A percentile compares a stretch with the other conserved stretches of the same genome.
phyloP scores from a whole-genome alignment of 164 flowering plant genomes.

The Warburgia ugandensis region DNA sequence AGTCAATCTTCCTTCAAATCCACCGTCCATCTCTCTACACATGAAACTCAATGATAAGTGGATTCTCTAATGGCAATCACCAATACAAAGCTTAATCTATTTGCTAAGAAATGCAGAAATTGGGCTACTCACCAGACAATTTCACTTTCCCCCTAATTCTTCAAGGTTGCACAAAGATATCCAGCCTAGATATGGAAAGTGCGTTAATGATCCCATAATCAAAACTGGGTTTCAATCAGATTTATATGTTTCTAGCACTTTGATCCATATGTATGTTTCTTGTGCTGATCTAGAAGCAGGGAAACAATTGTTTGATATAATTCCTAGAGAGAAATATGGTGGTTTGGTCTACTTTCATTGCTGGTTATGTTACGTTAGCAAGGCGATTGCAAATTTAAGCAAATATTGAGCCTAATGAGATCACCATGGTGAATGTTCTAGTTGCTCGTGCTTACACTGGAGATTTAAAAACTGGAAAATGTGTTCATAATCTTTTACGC shows the following conservation, averaged over 20 bases:
- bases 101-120: constrained; percentile 19
- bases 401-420: constrained; percentile 23
- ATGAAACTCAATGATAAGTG: constrained; percentile 27
- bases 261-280: constrained; percentile 17
- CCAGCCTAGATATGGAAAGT: constrained; percentile 7
- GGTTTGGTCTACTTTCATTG: constrained; percentile 25
- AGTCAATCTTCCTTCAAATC: constrained; percentile 13
- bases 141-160: constrained; percentile 28
- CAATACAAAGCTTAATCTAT: constrained; percentile 8
- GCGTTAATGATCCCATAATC: constrained; percentile 17
- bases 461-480: constrained; percentile 21
- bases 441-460: constrained; percentile 21
- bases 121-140: constrained; percentile 18
- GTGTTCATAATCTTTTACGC: constrained; percentile 14
- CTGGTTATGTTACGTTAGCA: constrained; percentile 16
- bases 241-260: constrained; percentile 19
- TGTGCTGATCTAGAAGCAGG: constrained; percentile 13
- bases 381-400: constrained; percentile 17
- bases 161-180: constrained; percentile 12
- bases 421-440: constrained; percentile 24
- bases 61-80: constrained; percentile 8
- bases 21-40: constrained; percentile 19
- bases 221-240: constrained; percentile 22
- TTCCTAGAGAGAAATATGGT: constrained; percentile 22
- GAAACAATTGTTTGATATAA: constrained; percentile 19